phyloP scores from a whole-genome alignment of 257 asterid genomes.

The Solanum pennellii region DNA sequence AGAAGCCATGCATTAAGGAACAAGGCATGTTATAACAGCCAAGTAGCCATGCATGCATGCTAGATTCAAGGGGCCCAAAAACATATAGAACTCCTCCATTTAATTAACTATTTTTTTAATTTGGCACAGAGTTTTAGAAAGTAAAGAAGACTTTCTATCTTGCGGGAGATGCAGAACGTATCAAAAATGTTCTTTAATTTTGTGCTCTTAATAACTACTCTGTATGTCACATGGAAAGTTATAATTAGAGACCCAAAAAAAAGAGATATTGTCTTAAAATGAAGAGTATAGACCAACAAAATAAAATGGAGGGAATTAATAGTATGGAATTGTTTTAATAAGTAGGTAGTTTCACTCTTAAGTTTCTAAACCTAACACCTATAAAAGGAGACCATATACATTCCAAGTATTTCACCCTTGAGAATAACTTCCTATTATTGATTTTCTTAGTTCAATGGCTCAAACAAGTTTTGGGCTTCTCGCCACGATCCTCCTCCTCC shows the following conservation, averaged over 20 bases:
- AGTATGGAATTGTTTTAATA: background rate
- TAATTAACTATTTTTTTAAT: background rate
- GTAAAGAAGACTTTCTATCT: background rate
- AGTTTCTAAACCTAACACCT: background rate
- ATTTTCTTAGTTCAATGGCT: background rate
- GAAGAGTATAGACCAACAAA: background rate
- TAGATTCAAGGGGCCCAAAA: background rate
- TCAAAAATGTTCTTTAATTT: background rate
- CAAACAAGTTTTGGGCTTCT: conserved; percentile 2
- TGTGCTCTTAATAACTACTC: background rate
- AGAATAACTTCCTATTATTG: background rate
- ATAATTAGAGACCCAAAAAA: too few species aligned
- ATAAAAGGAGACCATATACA: background rate
- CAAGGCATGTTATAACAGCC: background rate
- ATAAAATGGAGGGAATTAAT: background rate
- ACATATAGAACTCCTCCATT: background rate
- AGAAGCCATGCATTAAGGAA: background rate
- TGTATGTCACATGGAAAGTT: too few species aligned
- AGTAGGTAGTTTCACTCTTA: background rate
- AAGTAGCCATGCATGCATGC: conserved; percentile 8
- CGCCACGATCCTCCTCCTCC: conserved; percentile 13
- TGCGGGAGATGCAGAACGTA: background rate
- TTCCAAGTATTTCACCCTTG: background rate
- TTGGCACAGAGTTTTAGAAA: accelerated
- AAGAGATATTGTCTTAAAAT: too few species aligned